Evolutionary conservation across 2,329 filamentous ascomycete species (phyloP).

Genomic region (Dothideomycetes sp.): DNA sequence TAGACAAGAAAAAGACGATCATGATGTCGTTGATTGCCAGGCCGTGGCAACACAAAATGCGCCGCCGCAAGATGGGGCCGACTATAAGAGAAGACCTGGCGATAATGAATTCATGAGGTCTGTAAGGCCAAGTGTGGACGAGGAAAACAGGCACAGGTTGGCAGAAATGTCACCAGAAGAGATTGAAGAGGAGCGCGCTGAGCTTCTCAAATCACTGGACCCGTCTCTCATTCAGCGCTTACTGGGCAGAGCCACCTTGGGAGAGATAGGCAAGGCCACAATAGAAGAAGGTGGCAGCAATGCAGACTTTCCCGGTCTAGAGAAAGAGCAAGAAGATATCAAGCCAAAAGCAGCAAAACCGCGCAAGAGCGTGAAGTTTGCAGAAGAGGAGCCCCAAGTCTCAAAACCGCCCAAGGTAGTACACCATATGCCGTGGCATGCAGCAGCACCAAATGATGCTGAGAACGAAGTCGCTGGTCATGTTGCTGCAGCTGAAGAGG

Average conservation of each 20-base stretch:
- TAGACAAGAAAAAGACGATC: not conserved
- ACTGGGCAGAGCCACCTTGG: conserved; percentile 50
- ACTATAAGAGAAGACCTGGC: not conserved
- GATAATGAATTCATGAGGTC: conserved; percentile 7
- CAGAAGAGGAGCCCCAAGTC: not conserved
- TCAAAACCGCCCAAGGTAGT: not conserved
- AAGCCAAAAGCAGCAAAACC: not conserved
- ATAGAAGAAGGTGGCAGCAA: conserved; percentile 53
- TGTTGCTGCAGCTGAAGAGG: conserved; percentile 3
- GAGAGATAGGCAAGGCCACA: too few species aligned
- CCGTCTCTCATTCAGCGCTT: conserved; percentile 67
- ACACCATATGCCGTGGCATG: not conserved
- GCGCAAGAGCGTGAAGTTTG: conserved; percentile 8
- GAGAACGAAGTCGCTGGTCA: not conserved
- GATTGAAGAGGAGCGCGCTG: conserved; percentile 68
- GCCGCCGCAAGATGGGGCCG: too few species aligned
- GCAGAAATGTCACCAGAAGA: conserved; percentile 70
- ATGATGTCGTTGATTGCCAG: too few species aligned
- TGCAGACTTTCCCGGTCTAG: conserved; percentile 19
- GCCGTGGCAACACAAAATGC: too few species aligned
- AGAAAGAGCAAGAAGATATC: conserved; percentile 2
- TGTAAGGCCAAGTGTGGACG: conserved; percentile 61
- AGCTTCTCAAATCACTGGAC: conserved; percentile 69
- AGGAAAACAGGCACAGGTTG: conserved; percentile 66
- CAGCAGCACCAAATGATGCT: conserved; percentile 16